A percentile compares a stretch with the other conserved stretches of the same genome.
phyloP scores from a whole-genome alignment of 768 basidiomycete genomes.

The Suillus subaureus region DNA sequence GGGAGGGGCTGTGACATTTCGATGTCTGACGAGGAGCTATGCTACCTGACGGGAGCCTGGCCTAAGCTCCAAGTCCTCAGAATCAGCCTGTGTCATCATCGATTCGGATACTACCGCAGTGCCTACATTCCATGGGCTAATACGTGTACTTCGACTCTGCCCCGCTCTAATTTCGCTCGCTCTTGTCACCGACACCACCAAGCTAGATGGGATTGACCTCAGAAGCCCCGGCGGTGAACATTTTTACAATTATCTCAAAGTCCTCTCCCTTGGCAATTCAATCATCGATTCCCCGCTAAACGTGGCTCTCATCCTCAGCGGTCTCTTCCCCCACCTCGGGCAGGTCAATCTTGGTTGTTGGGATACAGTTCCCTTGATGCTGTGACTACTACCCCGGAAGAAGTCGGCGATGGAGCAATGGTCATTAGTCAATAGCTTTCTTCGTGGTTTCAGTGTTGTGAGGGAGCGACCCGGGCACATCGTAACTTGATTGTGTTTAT shows the following conservation, averaged over 20 bases:
- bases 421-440: not conserved
- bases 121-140: slow-evolving; percentile 21
- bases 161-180: slow-evolving; percentile 18
- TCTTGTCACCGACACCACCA: slow-evolving; percentile 25
- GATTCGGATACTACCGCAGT: slow-evolving; percentile 11
- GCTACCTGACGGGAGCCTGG: slow-evolving; percentile 21
- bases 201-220: not conserved
- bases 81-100: slow-evolving; percentile 18
- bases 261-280: slow-evolving; percentile 25
- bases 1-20: slow-evolving; percentile 15
- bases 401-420: not conserved
- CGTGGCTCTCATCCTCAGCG: slow-evolving; percentile 15
- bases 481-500: not conserved
- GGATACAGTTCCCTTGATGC: slow-evolving; percentile 8
- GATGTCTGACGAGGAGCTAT: slow-evolving; percentile 19
- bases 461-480: not conserved
- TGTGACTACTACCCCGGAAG: not conserved
- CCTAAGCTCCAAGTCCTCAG: slow-evolving; percentile 23
- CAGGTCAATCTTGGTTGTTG: slow-evolving; percentile 23
- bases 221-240: not conserved
- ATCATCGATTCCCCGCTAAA: slow-evolving; percentile 14
- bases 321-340: slow-evolving; percentile 21
- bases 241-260: not conserved
- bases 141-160: slow-evolving; percentile 16
- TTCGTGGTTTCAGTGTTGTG: not conserved